Evolutionary conservation across 768 basidiomycete genomes (phyloP), one percentile per base, ranked within the genome.

Genomic region (Suillus clintonianus): DNA sequence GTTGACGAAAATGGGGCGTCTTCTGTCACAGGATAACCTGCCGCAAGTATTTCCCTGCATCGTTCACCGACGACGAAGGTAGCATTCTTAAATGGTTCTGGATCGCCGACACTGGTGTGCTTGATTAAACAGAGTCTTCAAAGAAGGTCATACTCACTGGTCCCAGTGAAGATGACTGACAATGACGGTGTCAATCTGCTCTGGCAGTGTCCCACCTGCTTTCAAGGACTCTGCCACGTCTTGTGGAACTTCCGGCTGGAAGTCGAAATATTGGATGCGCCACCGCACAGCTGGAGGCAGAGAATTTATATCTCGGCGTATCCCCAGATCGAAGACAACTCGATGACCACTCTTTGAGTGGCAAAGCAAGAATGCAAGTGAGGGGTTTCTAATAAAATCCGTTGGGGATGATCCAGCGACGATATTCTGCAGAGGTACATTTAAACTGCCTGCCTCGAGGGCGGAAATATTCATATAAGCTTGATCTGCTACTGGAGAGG

Each of bases 161-260:
- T 87, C 86, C 69, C 80, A 87, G 67, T 87, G 86, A 43, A 82
- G 68, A 65, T 88, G 87, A 27, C 83, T 85, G 37, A 86, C 57
- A 45, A 81, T 77, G 47, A 86, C 78, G 8, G 76, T 76, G 30
- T 79, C 70, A 59, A 87, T 78, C 19, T 84, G 76, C 8, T 70
- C 68, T 1, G 85, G 81, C 4, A 71, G 64, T 3, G 82, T 42
- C 0, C 84, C 83, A n/a, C 86, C 87, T 57, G 80, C 82, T 15
- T 63, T 69, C 34, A 88, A 78, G 10, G 85, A 84, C 58, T 85
- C 81, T 47, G 45, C 48, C 41, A 27, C 56, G 42, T 36, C 10
- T 19, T 32, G 30, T 27, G 10, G 17, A 32, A 53, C 59, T 27
- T 36, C 77, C 68, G 30, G 69, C 68, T 24, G 59, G 9, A 66